Evolutionary conservation across 2,329 filamentous ascomycete species (phyloP), one percentile per base, ranked within the genome.

Genomic region (Harringtonia lauricola): DNA sequence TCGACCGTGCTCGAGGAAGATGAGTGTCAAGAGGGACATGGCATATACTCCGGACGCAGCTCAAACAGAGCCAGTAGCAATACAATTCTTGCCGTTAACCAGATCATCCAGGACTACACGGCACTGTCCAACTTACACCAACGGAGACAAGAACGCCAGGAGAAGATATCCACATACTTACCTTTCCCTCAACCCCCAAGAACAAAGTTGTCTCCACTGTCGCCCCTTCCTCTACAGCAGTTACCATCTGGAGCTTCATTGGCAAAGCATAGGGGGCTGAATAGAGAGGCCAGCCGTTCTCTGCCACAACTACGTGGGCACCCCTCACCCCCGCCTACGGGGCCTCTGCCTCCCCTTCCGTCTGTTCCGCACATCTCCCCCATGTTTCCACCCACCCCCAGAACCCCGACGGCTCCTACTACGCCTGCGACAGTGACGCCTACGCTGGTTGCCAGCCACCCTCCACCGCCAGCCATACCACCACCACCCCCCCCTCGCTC

Each of bases 281-380:
- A 43, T 19, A 29, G 40, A 13, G 40, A 42, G 7, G 18, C 47
- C 10, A 48, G 42, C 31, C 48, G 48, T 12, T 26, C 50, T 3
- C 34, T 50, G 29, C 50, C 50, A 12, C 50, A 51, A 22, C 28
- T 52, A 7, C 47, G 44, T 4, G 36, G 15, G 14, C 10, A 42
- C 8, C 18, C 19, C 3, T 36, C 39, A 12, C 48, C 43, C 8
- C 43, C 44, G 5, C 49, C 47, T 2, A 18, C 43, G 9, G 48
- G 31, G 8, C 43, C 44, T 3, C 44, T 51, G 8, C 50, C 48
- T 10, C 46, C 49, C 3, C 36, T 51, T 7, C 49, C 49, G 0
- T n/a, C 36, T 7, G 24, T 45, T 8, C 44, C 46, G 2, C 14
- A 30, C 2, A 13, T 42, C 8, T 47, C 47, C 2, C 46, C 42